Evolutionary conservation across 2,329 filamentous ascomycete genomes (phyloP), one percentile per base, ranked within the genome.

Genomic region (Fusarium sp.): DNA sequence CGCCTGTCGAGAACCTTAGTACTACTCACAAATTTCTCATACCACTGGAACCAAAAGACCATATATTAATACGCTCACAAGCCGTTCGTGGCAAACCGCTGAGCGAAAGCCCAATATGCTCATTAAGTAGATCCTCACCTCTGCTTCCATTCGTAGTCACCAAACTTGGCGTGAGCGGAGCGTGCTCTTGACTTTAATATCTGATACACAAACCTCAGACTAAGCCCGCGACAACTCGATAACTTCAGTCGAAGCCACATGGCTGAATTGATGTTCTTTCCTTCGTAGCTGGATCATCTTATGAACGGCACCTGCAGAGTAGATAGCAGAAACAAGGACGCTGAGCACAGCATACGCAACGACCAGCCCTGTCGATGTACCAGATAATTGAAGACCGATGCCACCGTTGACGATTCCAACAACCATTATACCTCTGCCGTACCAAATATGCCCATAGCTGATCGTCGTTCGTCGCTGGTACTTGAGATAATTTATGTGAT

Each of bases 361-460:
- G 1, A 37, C 16, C 6, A 58, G 6, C 2, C 7, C 26, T 2
- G 33, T 20, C 7, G 56, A 58, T 1, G 51, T 16, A 11, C 38
- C 11, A 0, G 56, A 58, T 31, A 58, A 33, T 4, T 57, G 31
- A 0, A 58, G 2, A 1, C 56, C 56, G 1, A 58, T 20, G 2
- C 56, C 56, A 2, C 56, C 56, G 0, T 45, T 56, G 10, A 58
- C 7, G 3, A 58, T 58, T 2, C 56, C 56, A 15, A 58, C 12
- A n/a, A 57, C 16, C 56, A 58, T 58, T 6, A 58, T 38, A 8
- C 12, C 51, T n/a, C 51, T 56, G 0, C 56, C 56, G 0, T 57
- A 58, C 56, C 56, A 58, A 4, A 58, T 56, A 23, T 58, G 56
- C 3, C 13, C 51, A 5, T 57, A 10, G 9, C 56, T 58, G 1